Evolutionary conservation across 768 basidiomycete species (phyloP).

Genomic region (Mycena leptocephala): DNA sequence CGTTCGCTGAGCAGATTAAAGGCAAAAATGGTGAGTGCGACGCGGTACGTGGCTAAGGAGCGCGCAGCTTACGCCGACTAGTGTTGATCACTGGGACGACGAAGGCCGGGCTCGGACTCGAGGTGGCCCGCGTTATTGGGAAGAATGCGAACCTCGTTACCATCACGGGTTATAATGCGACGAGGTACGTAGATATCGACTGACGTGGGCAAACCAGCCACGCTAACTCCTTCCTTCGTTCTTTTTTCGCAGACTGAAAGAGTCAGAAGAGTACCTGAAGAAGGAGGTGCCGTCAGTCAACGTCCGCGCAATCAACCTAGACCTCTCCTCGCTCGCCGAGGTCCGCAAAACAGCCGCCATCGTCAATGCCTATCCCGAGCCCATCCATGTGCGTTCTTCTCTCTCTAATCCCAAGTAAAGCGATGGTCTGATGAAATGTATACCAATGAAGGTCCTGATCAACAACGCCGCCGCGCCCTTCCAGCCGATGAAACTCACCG

Average conservation of each 20-base stretch:
- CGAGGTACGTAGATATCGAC: neutral
- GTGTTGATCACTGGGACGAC: conserved; percentile 24
- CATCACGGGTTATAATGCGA: conserved; percentile 13
- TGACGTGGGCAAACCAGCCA: neutral
- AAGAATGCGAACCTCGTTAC: conserved; percentile 16
- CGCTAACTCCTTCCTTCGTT: neutral
- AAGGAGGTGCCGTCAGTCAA: conserved; percentile 3
- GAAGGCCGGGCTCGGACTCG: conserved; percentile 4
- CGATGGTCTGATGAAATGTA: neutral
- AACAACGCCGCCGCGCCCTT: conserved; percentile 12
- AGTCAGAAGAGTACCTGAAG: neutral
- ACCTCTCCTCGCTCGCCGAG: neutral
- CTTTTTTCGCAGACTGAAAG: neutral
- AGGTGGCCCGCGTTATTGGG: conserved; percentile 2
- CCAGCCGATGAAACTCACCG: neutral
- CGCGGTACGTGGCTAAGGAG: too few relatives aligned
- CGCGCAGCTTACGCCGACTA: neutral
- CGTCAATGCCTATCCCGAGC: neutral
- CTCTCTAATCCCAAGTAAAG: neutral
- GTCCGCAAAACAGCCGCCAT: conserved; percentile 8
- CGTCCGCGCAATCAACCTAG: neutral
- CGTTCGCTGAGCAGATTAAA: neutral
- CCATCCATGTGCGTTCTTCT: neutral
- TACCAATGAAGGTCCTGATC: neutral
- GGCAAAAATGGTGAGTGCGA: conserved; percentile 1